Base-by-base conservation (phyloP, 306 rosid genomes). In the Vachellia pachyceras region DNA sequence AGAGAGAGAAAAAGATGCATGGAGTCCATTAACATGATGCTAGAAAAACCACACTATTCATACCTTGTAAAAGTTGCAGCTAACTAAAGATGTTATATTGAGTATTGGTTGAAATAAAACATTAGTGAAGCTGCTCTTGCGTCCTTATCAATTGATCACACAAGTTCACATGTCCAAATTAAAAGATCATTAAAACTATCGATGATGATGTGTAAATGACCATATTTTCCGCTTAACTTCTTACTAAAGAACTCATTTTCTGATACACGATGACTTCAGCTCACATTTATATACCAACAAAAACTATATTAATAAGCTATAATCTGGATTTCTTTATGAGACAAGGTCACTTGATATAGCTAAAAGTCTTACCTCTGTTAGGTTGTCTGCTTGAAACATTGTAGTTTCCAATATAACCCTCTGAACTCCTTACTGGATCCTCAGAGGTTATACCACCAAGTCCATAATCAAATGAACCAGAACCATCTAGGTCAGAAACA, bases 371-470 rank as follows among this genome's bases (percentile, higher is more conserved):
- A 94, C 98, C 98, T 92, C 97, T 92, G 91, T 87, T 92, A 81
- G 97, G 41, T 60, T 92, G 97, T 88, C 97, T 92, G 87, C 86
- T 90, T 67, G 90, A 78, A 79, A 90, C 94, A 78, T 74, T 88
- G 89, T 90, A 94, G 84, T 85, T 89, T 80, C 92, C 97, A 78
- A 92, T 85, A 80, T 84, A 92, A 47, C 87, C 92, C 84, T 89
- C 97, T 50, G 98, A 91, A 80, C 69, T 86, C 76, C 86, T 88
- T 58, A 86, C 84, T 3, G 88, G 82, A 83, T 86, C 87, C 77
- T 87, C 97, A 11, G 97, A 88, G 85, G 92, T 83, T 72, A 91
- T 81, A 77, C 84, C 87, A 50, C 87, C 93, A 77, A 92, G 87
- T 20, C 87, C 91, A 83, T 88, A 90, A 79, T 90, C 87, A 84